A percentile compares a stretch with the other conserved stretches of the same genome.
These are phyloP conservation scores for Candolleomyces efflorescens DNA, from an alignment of 768 basidiomycete species.

Conservation along the genomic window DNA sequence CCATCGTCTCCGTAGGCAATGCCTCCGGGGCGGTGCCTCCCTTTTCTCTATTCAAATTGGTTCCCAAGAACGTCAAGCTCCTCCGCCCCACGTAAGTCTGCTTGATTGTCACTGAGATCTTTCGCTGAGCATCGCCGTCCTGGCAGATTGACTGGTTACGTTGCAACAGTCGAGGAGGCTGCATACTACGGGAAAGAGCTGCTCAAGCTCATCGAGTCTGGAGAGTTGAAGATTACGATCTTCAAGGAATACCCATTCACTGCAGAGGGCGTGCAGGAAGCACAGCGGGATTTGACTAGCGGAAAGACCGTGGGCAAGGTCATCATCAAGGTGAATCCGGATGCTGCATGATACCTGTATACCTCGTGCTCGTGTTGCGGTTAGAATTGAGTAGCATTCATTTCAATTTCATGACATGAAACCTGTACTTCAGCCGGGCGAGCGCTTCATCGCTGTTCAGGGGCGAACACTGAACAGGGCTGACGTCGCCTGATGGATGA, in stretches of 20 bases:
- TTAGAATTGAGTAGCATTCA: too few relatives aligned
- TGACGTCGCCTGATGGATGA: not conserved
- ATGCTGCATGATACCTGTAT: conserved; percentile 14
- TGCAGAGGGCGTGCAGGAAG: conserved; percentile 67
- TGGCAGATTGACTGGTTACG: conserved; percentile 69
- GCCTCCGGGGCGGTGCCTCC: conserved; percentile 83
- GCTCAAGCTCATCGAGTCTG: conserved; percentile 55
- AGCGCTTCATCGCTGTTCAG: not conserved
- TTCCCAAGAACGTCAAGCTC: conserved; percentile 78
- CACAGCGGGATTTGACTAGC: conserved; percentile 72
- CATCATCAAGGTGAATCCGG: conserved; percentile 56
- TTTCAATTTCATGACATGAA: not conserved
- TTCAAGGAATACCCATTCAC: conserved; percentile 83
- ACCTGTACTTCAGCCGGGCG: not conserved
- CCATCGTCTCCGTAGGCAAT: conserved; percentile 87
- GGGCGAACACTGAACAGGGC: too few relatives aligned
- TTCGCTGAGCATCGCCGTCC: not conserved
- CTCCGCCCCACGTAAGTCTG: conserved; percentile 65
- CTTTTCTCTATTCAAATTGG: conserved; percentile 68
- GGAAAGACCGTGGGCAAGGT: conserved; percentile 87
- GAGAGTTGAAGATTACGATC: conserved; percentile 60
- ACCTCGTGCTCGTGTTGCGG: not conserved
- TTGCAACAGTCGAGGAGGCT: conserved; percentile 70
- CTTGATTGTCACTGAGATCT: not conserved
- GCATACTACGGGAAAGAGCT: conserved; percentile 60